phyloP scores from a whole-genome alignment of 148 eudicot genomes.

The Pharnaceum exiguum region DNA sequence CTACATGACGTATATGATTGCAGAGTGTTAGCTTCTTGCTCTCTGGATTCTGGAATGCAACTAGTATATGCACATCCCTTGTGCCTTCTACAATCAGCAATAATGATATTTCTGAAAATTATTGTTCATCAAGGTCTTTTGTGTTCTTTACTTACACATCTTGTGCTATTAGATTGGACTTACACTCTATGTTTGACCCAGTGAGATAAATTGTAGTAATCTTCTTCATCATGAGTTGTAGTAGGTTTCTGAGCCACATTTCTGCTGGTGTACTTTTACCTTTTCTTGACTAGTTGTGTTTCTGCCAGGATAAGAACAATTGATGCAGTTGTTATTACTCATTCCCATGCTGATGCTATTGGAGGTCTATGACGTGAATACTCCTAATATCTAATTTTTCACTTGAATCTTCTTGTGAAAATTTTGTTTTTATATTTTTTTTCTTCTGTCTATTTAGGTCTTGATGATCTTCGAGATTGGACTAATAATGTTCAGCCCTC shows the following conservation, averaged over 20 bases:
- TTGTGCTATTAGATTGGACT: neutral
- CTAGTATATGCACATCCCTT: too few relatives aligned
- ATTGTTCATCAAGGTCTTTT: neutral
- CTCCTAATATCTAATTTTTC: conserved; percentile 20
- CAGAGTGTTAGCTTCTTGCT: too few relatives aligned
- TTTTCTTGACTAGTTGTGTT: conserved; percentile 45
- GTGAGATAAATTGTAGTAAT: too few relatives aligned
- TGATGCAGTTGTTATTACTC: conserved; percentile 95
- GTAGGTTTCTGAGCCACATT: conserved; percentile 5
- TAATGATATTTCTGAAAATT: neutral
- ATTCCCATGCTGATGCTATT: conserved; percentile 99
- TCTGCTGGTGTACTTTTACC: conserved; percentile 7
- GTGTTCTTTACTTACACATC: neutral
- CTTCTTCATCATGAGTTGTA: neutral
- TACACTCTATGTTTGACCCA: neutral
- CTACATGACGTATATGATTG: too few relatives aligned
- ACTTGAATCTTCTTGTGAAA: conserved; percentile 9
- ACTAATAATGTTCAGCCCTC: conserved; percentile 89
- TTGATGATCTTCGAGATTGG: conserved; percentile 99
- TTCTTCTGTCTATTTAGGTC: conserved; percentile 41
- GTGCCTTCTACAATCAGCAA: too few relatives aligned
- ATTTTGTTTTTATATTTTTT: conserved; percentile 11
- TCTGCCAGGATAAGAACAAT: conserved; percentile 92
- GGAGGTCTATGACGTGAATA: conserved; percentile 73
- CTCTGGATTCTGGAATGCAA: too few relatives aligned